Evolutionary conservation across 2,329 filamentous ascomycete genomes (phyloP).

Genomic region (Botrytis porri): DNA sequence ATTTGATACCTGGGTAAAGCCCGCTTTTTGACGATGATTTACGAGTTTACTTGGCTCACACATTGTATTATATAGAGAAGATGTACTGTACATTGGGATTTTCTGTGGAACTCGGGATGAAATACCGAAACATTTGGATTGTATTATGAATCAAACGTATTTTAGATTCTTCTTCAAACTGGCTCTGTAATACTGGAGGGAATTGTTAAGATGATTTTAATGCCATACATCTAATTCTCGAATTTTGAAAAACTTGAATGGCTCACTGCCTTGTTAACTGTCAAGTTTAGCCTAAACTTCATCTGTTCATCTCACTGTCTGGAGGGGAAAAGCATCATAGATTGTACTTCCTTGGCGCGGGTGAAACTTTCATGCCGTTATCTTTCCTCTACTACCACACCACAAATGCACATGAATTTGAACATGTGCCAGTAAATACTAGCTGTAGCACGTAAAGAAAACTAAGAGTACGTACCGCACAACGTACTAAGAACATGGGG

Average conservation of each 20-base stretch:
- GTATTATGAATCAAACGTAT: neutral
- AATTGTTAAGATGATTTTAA: too few species aligned
- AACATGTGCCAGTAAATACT: neutral
- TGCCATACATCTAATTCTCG: neutral
- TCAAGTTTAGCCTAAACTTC: neutral
- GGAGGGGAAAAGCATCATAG: neutral
- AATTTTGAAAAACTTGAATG: neutral
- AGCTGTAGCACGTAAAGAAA: neutral
- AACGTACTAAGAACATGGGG: neutral
- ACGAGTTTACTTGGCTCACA: neutral
- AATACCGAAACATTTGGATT: neutral
- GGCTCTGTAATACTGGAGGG: neutral
- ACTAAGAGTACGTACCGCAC: neutral
- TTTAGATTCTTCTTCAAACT: neutral
- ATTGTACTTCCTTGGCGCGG: neutral
- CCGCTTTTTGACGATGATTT: neutral
- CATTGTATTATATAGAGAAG: neutral
- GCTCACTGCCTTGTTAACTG: neutral
- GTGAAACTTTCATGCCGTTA: neutral
- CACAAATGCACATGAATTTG: neutral
- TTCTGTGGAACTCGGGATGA: neutral
- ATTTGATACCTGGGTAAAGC: slow-evolving; percentile 5
- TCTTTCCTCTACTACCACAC: neutral
- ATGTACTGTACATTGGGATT: neutral
- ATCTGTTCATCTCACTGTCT: neutral